Evolutionary conservation across 2,329 filamentous ascomycete genomes (phyloP).

Genomic region (Colletotrichum sp.): DNA sequence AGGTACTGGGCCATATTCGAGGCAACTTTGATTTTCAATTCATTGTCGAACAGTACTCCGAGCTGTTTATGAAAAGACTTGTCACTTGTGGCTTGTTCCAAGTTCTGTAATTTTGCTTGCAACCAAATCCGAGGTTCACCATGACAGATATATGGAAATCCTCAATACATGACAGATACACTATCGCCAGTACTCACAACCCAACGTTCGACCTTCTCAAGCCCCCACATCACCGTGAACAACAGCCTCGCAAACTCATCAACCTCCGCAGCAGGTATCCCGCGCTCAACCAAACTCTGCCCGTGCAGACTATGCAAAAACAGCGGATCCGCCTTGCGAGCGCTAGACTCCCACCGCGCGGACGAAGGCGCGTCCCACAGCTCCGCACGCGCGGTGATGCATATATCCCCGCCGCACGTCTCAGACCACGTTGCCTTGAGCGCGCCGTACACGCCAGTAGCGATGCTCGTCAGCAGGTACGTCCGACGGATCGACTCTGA

Average conservation of each 20-base stretch:
- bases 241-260: slow-evolving; percentile 16
- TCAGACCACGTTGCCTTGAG: background rate
- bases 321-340: background rate
- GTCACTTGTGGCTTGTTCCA: too few species aligned
- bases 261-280: slow-evolving; percentile 2
- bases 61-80: too few species aligned
- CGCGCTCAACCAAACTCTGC: background rate
- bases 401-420: slow-evolving; percentile 3
- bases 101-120: too few species aligned
- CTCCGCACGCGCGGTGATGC: background rate
- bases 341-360: slow-evolving; percentile 5
- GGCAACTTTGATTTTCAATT: too few species aligned
- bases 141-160: too few species aligned
- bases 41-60: too few species aligned
- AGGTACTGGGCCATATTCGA: too few species aligned
- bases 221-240: slow-evolving; percentile 12
- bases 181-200: slow-evolving; percentile 1
- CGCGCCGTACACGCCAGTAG: slow-evolving; percentile 5
- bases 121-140: too few species aligned
- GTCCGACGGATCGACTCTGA: slow-evolving; percentile 17
- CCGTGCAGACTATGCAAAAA: slow-evolving; percentile 5
- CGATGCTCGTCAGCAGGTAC: slow-evolving; percentile 3
- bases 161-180: background rate
- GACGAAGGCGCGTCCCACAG: slow-evolving; percentile 10
- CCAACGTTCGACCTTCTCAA: slow-evolving; percentile 18